Base-by-base conservation (phyloP, 805 yeast genomes). In the Naumovozyma castellii region DNA sequence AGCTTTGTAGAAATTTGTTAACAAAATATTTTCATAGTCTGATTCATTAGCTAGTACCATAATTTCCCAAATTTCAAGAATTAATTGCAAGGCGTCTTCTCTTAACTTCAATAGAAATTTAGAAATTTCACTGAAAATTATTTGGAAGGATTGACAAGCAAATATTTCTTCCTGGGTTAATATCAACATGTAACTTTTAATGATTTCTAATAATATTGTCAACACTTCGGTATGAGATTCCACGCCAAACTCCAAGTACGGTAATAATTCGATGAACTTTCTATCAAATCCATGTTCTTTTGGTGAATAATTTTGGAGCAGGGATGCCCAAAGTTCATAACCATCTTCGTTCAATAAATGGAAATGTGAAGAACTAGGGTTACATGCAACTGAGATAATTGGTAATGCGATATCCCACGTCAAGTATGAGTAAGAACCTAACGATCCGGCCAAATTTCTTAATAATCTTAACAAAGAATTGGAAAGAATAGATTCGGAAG, bases 301-400 rank as follows among this genome's bases (percentile, higher is more conserved):
- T 1, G 40, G 31, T 1, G 90, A 84, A 39, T 73, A 72, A 44
- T 78, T 76, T 45, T 76, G 83, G 38, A 86, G 56, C 2, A 83
- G 57, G 1, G 80, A 68, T n/a, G 73, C 66, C 95, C 95, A 86
- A 32, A 88, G 65, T 41, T 85, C 94, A 53, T 75, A 77, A 0
- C 94, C 95, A 62, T 88, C 97, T 54, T 88, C 97, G 15, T 80
- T 71, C 8, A 88, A 58, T 39, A 84, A 65, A 2, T 73, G 63
- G 43, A 75, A 72, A 38, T 64, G 67, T 17, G 71, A 70, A 0
- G 86, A 73, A 16, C 66, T 65, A 1, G 78, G 71, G 47, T 84
- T 77, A 51, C 92, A 80, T 35, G 81, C 73, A 5, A 67, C 61
- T 10, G 65, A 62, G 18, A 87, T 68, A 43, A 85, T 62, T 0